A percentile compares a stretch with the other conserved stretches of the same genome.
Evolutionary conservation across 306 rosid species (phyloP).

Genomic region (Inga leiocalycina): DNA sequence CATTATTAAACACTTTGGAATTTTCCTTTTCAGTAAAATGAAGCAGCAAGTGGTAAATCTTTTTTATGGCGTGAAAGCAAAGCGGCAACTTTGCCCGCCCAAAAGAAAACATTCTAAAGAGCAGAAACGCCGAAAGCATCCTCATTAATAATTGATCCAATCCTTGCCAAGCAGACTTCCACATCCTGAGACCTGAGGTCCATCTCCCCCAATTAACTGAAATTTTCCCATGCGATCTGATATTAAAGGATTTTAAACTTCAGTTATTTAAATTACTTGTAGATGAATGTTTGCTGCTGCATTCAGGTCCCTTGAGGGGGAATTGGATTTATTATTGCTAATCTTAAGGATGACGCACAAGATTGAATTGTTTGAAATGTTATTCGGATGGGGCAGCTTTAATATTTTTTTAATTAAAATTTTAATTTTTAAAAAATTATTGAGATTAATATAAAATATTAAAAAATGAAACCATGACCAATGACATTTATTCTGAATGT

Average conservation of each 20-base stretch:
- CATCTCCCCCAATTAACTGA: neutral
- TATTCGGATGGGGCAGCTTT: neutral
- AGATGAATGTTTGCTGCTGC: neutral
- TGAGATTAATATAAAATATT: neutral
- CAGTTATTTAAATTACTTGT: neutral
- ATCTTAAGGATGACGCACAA: no score
- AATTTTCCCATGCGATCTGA: neutral
- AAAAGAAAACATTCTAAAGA: neutral
- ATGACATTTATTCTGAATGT: no score
- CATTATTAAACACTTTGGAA: neutral
- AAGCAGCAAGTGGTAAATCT: neutral
- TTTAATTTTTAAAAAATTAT: no score
- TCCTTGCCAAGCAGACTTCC: neutral
- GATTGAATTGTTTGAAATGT: neutral
- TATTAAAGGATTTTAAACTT: neutral
- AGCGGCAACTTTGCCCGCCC: neutral
- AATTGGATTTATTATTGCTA: neutral
- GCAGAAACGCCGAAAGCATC: neutral
- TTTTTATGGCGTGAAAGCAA: neutral
- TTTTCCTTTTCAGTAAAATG: neutral
- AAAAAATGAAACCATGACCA: neutral
- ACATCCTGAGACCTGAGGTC: neutral
- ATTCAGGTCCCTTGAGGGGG: neutral
- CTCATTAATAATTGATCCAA: neutral
- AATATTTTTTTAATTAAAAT: no score